Base-by-base conservation (phyloP, 2,329 filamentous ascomycete species). In the Alternaria novae-zelandiae region DNA sequence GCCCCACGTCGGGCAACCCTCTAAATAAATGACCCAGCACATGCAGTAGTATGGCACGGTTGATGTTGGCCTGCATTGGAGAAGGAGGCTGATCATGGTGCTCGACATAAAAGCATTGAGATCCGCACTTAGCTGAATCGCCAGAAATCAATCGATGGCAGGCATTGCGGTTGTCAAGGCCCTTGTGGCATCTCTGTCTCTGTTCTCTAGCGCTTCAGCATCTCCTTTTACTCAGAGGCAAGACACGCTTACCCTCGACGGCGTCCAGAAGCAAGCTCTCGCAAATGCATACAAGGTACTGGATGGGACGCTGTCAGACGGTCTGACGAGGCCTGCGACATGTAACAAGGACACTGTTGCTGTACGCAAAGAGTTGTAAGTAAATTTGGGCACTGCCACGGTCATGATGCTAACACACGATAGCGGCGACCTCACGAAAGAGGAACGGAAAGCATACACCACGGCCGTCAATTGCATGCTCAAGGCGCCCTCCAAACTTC, bases 281-380 rank as follows among this genome's bases (percentile, higher is more conserved):
- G 63, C 65, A 6, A 78, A 76, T 45, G 70, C 74, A 5, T 66
- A 71, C 54, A 75, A 70, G 51, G 70, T 75, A 25, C 68, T 78
- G 15, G 70, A 74, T 28, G 73, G 75, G 6, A 74, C 74, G 2
- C 55, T 78, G 15, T 64, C 66, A 6, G 73, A 78, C 68, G 75
- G 74, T 2, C 32, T 75, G 53, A 74, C 68, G 9, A 68, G 72
- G 5, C 17, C 57, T 3, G 54, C 72, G n/a, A 55, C 36, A 6
- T 83, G 82, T 65, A 82, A 73, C 23, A 70, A 81, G 46, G 63
- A 77, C 15, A 84, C 79, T 54, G 78, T 80, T 9, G 74, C 74
- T 11, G 70, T 84, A 4, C 75, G 83, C 25, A 79, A 78, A 63
- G 83, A 85, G 75, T 85, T 82, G 83, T 82, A 63, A 46, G 70